These are phyloP conservation scores for Lignosus rhinocerotis DNA, from an alignment of 1,284 basidiomycete species.

Conservation along the genomic window DNA sequence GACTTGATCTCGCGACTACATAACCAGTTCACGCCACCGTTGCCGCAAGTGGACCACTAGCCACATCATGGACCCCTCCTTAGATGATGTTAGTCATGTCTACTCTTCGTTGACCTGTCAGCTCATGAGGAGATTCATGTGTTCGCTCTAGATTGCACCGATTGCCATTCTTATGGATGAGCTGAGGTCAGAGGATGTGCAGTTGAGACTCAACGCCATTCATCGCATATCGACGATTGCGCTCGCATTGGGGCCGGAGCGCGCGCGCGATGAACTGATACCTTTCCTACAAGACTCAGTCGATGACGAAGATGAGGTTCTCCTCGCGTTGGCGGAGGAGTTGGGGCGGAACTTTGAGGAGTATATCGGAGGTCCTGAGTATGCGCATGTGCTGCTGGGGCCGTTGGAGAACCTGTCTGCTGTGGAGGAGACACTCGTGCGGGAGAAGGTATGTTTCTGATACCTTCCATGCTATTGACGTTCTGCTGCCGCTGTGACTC, in stretches of 20 bases:
- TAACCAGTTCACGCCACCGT: background rate
- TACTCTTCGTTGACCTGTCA: no score
- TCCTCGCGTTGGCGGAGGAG: slow-evolving; percentile 96
- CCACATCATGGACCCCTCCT: slow-evolving; percentile 21
- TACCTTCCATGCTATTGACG: background rate
- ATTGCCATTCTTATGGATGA: slow-evolving; percentile 94
- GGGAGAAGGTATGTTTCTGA: slow-evolving; percentile 82
- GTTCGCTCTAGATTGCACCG: slow-evolving; percentile 65
- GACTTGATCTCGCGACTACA: background rate
- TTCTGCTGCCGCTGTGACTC: background rate
- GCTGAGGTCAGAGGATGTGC: slow-evolving; percentile 93
- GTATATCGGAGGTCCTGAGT: slow-evolving; percentile 90
- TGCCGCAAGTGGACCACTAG: background rate
- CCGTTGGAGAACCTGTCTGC: slow-evolving; percentile 96
- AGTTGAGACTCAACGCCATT: slow-evolving; percentile 93
- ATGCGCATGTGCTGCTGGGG: slow-evolving; percentile 88
- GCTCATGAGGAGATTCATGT: background rate
- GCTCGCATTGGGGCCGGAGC: slow-evolving; percentile 92
- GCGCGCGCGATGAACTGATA: slow-evolving; percentile 94
- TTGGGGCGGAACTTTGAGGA: slow-evolving; percentile 91
- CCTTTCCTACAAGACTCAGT: slow-evolving; percentile 98
- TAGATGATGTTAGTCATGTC: slow-evolving; percentile 15
- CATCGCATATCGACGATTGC: slow-evolving; percentile 99
- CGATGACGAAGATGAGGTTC: slow-evolving; percentile 98
- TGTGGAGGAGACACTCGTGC: slow-evolving; percentile 97